Evolutionary conservation across 2,329 filamentous ascomycete species (phyloP).

Genomic region (Monilinia fructigena): DNA sequence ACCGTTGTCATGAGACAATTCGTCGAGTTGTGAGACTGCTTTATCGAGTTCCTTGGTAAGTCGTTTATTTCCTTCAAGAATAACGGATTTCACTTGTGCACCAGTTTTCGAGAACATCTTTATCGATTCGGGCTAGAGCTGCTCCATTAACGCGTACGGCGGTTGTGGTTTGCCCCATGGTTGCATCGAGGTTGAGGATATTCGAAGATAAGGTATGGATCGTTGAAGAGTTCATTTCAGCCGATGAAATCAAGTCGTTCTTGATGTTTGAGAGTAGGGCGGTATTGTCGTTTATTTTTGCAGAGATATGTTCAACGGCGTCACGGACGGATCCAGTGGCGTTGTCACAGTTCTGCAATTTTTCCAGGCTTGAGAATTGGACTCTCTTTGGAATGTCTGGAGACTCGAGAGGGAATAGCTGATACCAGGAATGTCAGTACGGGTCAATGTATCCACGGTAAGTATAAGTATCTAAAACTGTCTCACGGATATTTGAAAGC

Average conservation of each 20-base stretch:
- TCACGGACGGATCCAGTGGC: constrained; percentile 24
- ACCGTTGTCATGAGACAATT: constrained; percentile 29
- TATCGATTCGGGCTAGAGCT: constrained; percentile 32
- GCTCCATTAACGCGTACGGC: constrained; percentile 31
- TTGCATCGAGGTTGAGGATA: constrained; percentile 21
- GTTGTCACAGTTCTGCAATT: constrained; percentile 17
- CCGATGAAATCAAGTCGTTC: constrained; percentile 20
- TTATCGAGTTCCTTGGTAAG: constrained; percentile 23
- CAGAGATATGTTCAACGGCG: constrained; percentile 25
- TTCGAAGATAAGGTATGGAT: constrained; percentile 24
- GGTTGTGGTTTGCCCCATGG: constrained; percentile 24
- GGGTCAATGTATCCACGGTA: constrained; percentile 24
- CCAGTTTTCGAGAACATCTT: constrained; percentile 31
- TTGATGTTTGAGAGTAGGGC: constrained; percentile 19
- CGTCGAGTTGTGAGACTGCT: constrained; percentile 27
- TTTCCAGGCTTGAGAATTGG: constrained; percentile 23
- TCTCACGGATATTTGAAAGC: constrained; percentile 25
- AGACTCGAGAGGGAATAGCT: constrained; percentile 24
- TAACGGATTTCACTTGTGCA: constrained; percentile 30
- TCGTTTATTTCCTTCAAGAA: constrained; percentile 26
- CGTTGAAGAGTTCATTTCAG: constrained; percentile 17
- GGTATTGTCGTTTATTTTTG: constrained; percentile 20
- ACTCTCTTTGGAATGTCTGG: constrained; percentile 23
- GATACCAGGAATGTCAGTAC: constrained; percentile 26
- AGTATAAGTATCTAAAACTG: constrained; percentile 24